Percentiles rank a stretch among this genome's conserved stretches.
phyloP scores from a whole-genome alignment of 768 basidiomycete species.

The Daedaleopsis nitida region DNA sequence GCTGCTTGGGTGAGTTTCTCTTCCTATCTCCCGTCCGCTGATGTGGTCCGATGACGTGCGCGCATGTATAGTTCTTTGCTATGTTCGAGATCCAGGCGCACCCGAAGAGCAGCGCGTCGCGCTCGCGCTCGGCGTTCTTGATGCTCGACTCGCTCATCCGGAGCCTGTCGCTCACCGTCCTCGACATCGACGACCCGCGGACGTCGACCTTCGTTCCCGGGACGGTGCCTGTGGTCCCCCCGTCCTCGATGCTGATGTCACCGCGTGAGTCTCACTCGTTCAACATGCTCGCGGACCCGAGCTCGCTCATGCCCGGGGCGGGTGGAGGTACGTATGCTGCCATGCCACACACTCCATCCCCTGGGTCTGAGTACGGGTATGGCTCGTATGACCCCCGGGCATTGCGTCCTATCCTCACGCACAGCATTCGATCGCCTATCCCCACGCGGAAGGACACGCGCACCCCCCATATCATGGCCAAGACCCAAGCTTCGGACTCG shows the following conservation, averaged over 20 bases:
- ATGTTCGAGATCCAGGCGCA: constrained; percentile 74
- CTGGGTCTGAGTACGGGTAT: neutral
- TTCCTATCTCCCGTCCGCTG: neutral
- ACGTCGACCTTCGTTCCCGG: constrained; percentile 10
- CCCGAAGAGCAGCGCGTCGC: constrained; percentile 53
- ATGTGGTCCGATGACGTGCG: too few relatives aligned
- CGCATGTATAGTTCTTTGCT: constrained; percentile 53
- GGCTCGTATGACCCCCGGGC: neutral
- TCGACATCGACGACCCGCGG: constrained; percentile 60
- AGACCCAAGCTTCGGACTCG: neutral
- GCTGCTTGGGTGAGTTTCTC: constrained; percentile 53
- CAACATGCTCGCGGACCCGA: constrained; percentile 58
- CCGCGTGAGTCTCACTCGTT: constrained; percentile 39
- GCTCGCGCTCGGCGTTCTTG: constrained; percentile 55
- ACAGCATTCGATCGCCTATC: too few relatives aligned
- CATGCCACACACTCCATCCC: neutral
- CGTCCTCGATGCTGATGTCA: neutral
- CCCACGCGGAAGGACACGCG: too few relatives aligned
- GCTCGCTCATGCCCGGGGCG: constrained; percentile 40
- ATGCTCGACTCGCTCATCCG: constrained; percentile 71
- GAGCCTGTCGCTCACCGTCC: constrained; percentile 51
- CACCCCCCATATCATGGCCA: too few relatives aligned
- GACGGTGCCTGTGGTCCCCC: constrained; percentile 10
- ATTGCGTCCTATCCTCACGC: neutral
- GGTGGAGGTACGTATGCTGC: neutral